Evolutionary conservation across 345 rosid genomes (phyloP).

Genomic region (Brassica cretica): DNA sequence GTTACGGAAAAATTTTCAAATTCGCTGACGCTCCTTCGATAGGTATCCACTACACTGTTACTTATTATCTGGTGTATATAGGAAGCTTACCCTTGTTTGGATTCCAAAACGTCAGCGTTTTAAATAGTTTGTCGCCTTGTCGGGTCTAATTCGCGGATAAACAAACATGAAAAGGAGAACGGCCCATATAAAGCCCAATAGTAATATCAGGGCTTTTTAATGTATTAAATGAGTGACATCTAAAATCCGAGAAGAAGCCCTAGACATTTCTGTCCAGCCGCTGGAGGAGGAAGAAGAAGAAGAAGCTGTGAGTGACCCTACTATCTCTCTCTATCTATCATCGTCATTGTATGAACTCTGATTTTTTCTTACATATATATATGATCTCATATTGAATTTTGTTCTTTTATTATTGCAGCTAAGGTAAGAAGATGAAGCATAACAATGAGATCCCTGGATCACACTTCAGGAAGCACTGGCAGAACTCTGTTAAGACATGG

Average conservation of each 20-base stretch:
- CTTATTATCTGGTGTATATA: no score
- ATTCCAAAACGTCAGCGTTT: not conserved
- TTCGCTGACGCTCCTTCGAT: no score
- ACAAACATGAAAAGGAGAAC: not conserved
- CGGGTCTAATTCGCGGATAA: not conserved
- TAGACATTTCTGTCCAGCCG: constrained; percentile 17
- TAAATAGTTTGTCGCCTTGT: not conserved
- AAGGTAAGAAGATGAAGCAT: constrained; percentile 54
- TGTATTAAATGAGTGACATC: no score
- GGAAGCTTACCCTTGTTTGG: no score
- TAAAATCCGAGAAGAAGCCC: constrained; percentile 19
- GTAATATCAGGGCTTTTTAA: constrained; percentile 14
- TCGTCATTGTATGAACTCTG: no score
- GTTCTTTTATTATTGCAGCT: no score
- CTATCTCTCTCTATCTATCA: not conserved
- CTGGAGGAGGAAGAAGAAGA: not conserved
- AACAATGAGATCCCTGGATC: constrained; percentile 70
- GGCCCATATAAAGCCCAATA: constrained; percentile 1
- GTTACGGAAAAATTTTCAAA: not conserved
- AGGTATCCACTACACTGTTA: not conserved
- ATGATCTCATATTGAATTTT: not conserved
- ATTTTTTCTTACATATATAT: no score
- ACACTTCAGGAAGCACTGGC: constrained; percentile 89
- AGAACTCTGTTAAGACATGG: constrained; percentile 83
- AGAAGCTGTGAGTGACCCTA: constrained; percentile 19